Evolutionary conservation across 2,329 filamentous ascomycete species (phyloP).

Genomic region (Aspergillus tanneri): DNA sequence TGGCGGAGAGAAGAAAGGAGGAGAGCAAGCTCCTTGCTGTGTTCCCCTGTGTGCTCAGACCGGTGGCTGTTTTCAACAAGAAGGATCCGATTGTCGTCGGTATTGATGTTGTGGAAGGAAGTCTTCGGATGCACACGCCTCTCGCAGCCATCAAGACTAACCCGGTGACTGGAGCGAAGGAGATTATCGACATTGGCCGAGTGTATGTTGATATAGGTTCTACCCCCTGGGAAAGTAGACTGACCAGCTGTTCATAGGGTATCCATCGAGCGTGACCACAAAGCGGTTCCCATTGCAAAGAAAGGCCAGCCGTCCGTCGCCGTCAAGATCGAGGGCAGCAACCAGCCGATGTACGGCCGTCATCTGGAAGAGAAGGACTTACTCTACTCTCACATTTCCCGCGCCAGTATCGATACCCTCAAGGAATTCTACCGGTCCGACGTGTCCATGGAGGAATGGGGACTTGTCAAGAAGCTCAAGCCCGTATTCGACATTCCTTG

Average conservation of each 20-base stretch:
- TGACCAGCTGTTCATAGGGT: constrained; percentile 56
- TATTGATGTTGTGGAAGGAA: constrained; percentile 91
- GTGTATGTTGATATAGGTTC: constrained; percentile 80
- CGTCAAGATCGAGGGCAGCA: constrained; percentile 91
- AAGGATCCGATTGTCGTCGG: constrained; percentile 91
- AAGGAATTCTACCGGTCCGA: constrained; percentile 94
- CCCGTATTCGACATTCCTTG: constrained; percentile 83
- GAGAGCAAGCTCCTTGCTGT: constrained; percentile 93
- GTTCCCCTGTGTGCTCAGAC: constrained; percentile 88
- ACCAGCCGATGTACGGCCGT: constrained; percentile 91
- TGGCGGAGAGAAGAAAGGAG: constrained; percentile 90
- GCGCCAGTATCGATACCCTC: constrained; percentile 85
- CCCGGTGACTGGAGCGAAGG: constrained; percentile 73
- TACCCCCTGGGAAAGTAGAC: too few species aligned
- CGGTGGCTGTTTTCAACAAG: constrained; percentile 98
- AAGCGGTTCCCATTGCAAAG: constrained; percentile 87
- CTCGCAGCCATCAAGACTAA: constrained; percentile 85
- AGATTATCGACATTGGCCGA: constrained; percentile 81
- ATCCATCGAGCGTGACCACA: constrained; percentile 96
- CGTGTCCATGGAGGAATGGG: constrained; percentile 90
- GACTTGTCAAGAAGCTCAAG: constrained; percentile 92
- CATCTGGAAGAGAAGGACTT: constrained; percentile 89
- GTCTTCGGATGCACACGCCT: constrained; percentile 81
- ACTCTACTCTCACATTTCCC: constrained; percentile 83
- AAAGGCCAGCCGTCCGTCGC: constrained; percentile 96